Conservation (phyloP, 2,329 filamentous ascomycete genomes). For the Gnomoniopsis smithogilvyi region DNA sequence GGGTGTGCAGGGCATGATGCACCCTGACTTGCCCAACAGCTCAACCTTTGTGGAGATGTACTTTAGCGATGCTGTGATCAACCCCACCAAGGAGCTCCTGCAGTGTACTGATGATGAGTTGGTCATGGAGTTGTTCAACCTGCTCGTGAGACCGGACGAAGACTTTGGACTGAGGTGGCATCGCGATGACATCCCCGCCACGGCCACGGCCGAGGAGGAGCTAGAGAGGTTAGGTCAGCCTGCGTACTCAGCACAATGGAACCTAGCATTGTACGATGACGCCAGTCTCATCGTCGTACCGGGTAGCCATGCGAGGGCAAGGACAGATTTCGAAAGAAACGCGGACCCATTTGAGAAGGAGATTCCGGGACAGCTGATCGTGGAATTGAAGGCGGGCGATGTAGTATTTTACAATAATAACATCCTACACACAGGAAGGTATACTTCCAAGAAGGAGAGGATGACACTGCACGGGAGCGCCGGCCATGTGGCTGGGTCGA, state of each 20-base stretch:
- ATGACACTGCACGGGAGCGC: slow-evolving; percentile 70
- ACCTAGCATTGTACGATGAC: slow-evolving; percentile 76
- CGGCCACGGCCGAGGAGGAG: slow-evolving; percentile 66
- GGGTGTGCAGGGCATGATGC: slow-evolving; percentile 38
- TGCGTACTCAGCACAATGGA: slow-evolving; percentile 81
- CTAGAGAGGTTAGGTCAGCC: slow-evolving; percentile 54
- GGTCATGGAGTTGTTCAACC: slow-evolving; percentile 85
- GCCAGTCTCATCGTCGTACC: slow-evolving; percentile 72
- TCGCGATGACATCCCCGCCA: slow-evolving; percentile 74
- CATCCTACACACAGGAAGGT: slow-evolving; percentile 69
- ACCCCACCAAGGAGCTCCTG: slow-evolving; percentile 63
- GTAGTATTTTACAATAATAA: slow-evolving; percentile 85
- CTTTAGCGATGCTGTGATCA: slow-evolving; percentile 64
- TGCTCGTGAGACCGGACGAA: slow-evolving; percentile 69
- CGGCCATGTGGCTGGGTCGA: slow-evolving; percentile 53
- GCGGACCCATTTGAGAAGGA: slow-evolving; percentile 55
- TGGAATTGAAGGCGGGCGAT: slow-evolving; percentile 68
- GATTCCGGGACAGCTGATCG: slow-evolving; percentile 32
- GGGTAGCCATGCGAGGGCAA: slow-evolving; percentile 67
- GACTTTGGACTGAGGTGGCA: slow-evolving; percentile 82
- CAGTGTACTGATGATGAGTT: slow-evolving; percentile 56
- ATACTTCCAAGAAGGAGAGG: slow-evolving; percentile 54
- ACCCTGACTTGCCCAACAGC: slow-evolving; percentile 16
- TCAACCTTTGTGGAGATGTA: slow-evolving; percentile 65
- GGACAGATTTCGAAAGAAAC: slow-evolving; percentile 65